Evolutionary conservation across 2,329 filamentous ascomycete genomes (phyloP), one percentile per base, ranked within the genome.

Genomic region (Aspergillus sp.): DNA sequence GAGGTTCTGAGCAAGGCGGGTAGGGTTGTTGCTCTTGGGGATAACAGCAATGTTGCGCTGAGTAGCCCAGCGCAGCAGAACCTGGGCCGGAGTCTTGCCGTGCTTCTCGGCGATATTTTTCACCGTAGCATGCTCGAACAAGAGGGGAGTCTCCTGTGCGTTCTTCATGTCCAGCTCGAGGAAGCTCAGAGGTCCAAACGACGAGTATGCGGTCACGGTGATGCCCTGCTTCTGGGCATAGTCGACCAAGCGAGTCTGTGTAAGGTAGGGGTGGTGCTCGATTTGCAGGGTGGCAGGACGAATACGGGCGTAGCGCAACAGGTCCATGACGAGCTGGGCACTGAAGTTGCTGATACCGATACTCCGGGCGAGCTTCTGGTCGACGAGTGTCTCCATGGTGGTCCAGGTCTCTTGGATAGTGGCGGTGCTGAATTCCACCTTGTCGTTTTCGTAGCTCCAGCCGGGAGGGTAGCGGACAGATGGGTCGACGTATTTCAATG

Each of bases 181-280:
- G 76, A 93, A 94, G 46, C 79, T 82, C 60, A 86, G 77, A 27
- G 88, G 86, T 33, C 88, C 88, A 60, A 93, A 91, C 39, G 85
- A 88, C 19, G 85, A 90, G 76, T 93, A 94, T 40, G 86, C 88
- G 4, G 88, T 93, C 45, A 94, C 77, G 54, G 76, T 75, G 57
- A 94, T 84, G 48, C 81, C 80, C 70, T 89, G 77, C 42, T 73
- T 70, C 72, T 85, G 76, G 57, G 83, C 85, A 40, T 88, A 80
- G 58, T 80, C 72, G 58, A 93, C 66, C 41, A 94, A 79, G 42
- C 82, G 77, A 47, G 74, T 68, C 76, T 94, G 88, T 48, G 86
- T 84, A 46, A 91, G 80, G 77, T 90, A 93, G 27, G 88, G 88
- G 77, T 94, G 89, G 73, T 91, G 87, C 76, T 94, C 88, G 67